Percentiles rank a stretch among this genome's conserved stretches.
These are phyloP conservation scores for Thelephora aurantiotincta DNA, from an alignment of 768 basidiomycete species.

Conservation along the genomic window DNA sequence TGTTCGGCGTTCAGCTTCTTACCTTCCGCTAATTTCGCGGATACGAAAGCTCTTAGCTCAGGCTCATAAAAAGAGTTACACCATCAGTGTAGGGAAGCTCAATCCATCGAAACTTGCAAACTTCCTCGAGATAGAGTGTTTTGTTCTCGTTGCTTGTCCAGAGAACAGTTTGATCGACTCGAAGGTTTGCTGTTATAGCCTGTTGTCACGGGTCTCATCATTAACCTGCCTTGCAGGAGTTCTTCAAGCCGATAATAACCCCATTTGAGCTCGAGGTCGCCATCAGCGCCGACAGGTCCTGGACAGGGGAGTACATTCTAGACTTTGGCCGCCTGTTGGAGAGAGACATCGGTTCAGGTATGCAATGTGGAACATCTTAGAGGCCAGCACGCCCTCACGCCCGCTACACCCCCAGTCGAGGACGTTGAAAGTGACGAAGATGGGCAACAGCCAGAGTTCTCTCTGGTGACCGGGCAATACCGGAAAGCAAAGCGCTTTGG, in stretches of 20 bases:
- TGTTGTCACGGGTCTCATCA: neutral
- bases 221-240: constrained; percentile 44
- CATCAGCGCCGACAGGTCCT: constrained; percentile 50
- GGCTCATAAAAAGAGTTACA: constrained; percentile 82
- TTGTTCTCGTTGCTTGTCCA: constrained; percentile 86
- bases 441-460: constrained; percentile 67
- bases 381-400: neutral
- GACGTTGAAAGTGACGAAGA: constrained; percentile 26
- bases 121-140: constrained; percentile 93
- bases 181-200: constrained; percentile 27
- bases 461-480: constrained; percentile 76
- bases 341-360: constrained; percentile 7
- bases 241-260: constrained; percentile 80
- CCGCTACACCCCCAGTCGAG: neutral
- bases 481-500: constrained; percentile 63
- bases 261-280: constrained; percentile 85
- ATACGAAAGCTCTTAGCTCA: constrained; percentile 56
- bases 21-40: constrained; percentile 72
- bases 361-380: neutral
- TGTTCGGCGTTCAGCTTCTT: constrained; percentile 42
- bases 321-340: constrained; percentile 55
- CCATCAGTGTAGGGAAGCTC: constrained; percentile 87
- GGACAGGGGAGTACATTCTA: constrained; percentile 69
- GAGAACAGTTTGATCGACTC: constrained; percentile 79
- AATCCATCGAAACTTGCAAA: constrained; percentile 93